Evolutionary conservation across 306 rosid genomes (phyloP), one percentile per base, ranked within the genome.

Genomic region (Medicago lupulina): DNA sequence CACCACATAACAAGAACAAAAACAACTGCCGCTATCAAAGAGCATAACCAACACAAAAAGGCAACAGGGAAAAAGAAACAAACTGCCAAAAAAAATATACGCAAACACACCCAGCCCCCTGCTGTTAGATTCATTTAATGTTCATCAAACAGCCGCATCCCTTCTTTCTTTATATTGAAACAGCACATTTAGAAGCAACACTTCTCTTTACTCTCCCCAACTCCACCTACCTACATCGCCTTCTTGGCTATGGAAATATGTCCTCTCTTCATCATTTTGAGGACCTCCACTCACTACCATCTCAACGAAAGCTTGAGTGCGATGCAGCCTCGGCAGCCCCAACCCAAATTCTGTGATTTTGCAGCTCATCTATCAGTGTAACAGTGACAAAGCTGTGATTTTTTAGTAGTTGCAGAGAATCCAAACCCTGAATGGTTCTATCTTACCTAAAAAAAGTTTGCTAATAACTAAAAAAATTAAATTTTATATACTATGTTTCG

Each of bases 351-450:
- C 25, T 54, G 61, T 13, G 25, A 17, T 54, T 17, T 8, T 18
- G 19, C 31, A 7, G 21, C 23, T 51, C 58, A 51, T 51, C 23
- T 16, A 11, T 51, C 58, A 51, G 10, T 51, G 58, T n/a, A 51
- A 16, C 10, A 51, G 58, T 51, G 23, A 51, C 23, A 0, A 46
- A 16, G 13, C 28, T 23, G 28, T 23, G 28, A 5, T 11, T 54
- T 54, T 18, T 54, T 57, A 57, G 36, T 21, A 57, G 36, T 57
- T 57, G 63, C 63, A 57, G 38, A 6, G 4, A 57, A 57, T 11
- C 63, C 63, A 21, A 10, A 57, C 11, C 63, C n/a, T 36, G 25
- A 49, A 70, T 47, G 71, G 15, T 59, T 70, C n/a, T 25, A 18
- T 25, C 12, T 54, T 76, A 17, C 28, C 67, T 15, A 19, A 1